Conservation (phyloP, 1,139 yeast species). For the Eremothecium gossypii region DNA sequence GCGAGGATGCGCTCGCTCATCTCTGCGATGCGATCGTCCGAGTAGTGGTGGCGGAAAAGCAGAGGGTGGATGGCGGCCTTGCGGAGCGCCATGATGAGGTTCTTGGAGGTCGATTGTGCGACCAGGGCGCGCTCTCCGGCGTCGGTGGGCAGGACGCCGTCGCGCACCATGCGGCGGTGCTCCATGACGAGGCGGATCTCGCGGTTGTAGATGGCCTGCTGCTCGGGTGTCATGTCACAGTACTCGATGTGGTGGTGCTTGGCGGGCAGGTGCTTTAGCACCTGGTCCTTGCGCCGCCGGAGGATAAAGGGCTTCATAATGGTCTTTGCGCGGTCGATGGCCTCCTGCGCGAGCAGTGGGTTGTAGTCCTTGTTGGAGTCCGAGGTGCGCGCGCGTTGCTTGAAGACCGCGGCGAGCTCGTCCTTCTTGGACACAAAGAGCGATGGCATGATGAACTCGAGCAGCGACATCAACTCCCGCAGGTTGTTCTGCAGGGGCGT, state of each 20-base stretch:
- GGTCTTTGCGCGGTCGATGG: conserved; percentile 84
- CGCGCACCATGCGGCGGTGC: conserved; percentile 38
- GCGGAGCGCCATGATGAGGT: conserved; percentile 60
- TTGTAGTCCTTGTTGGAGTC: conserved; percentile 46
- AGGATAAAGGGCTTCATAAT: conserved; percentile 98
- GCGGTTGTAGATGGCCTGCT: conserved; percentile 49
- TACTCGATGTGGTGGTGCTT: conserved; percentile 55
- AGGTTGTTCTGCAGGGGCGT: conserved; percentile 93
- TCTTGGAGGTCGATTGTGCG: conserved; percentile 36
- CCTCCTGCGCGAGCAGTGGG: conserved; percentile 81
- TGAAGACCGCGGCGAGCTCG: conserved; percentile 72
- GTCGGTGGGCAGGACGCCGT: conserved; percentile 31
- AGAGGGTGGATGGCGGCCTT: conserved; percentile 73
- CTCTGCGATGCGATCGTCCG: conserved; percentile 41
- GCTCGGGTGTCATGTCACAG: conserved; percentile 55
- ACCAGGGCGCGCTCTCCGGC: conserved; percentile 23
- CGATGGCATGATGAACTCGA: conserved; percentile 83
- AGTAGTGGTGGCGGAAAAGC: conserved; percentile 52
- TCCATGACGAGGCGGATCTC: conserved; percentile 47
- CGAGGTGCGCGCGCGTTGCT: conserved; percentile 69
- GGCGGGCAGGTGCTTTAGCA: conserved; percentile 74
- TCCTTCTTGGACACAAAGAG: conserved; percentile 75
- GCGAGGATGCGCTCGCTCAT: conserved; percentile 76
- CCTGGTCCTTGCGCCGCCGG: conserved; percentile 87
- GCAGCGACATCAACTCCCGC: conserved; percentile 76